Evolutionary conservation across 495 filamentous ascomycete species (phyloP).

Genomic region (Penicillium parvum): DNA sequence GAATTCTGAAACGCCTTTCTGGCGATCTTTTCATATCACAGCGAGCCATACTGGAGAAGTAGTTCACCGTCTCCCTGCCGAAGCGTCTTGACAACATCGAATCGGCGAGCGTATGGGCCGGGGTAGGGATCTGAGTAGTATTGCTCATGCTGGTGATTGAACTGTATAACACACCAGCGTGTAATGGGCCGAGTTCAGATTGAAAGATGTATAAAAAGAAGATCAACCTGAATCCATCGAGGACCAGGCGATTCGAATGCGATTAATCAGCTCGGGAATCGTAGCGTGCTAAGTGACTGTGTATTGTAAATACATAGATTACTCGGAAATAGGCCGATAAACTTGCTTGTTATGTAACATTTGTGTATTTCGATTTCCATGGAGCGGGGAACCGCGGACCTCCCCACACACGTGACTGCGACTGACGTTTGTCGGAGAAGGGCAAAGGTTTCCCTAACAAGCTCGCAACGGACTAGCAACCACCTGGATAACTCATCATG

Average conservation of each 20-base stretch:
- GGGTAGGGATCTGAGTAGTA: slow-evolving; percentile 44
- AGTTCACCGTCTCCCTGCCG: slow-evolving; percentile 87
- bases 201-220: neutral
- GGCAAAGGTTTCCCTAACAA: neutral
- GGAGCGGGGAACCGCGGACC: slow-evolving; percentile 25
- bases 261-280: slow-evolving; percentile 26
- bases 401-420: slow-evolving; percentile 43
- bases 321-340: slow-evolving; percentile 19
- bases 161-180: neutral
- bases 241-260: neutral
- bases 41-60: slow-evolving; percentile 69
- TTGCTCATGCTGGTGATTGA: slow-evolving; percentile 28
- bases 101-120: slow-evolving; percentile 62
- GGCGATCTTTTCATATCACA: neutral
- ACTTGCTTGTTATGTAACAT: too few species aligned
- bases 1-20: too few species aligned
- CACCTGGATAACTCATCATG: slow-evolving; percentile 21
- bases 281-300: too few species aligned
- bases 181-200: neutral
- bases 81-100: slow-evolving; percentile 84
- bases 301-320: slow-evolving; percentile 13
- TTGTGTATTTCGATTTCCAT: slow-evolving; percentile 19
- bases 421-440: slow-evolving; percentile 3
- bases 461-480: neutral
- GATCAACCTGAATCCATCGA: neutral